phyloP scores from a whole-genome alignment of 257 asterid genomes.

The Datura wrightii region DNA sequence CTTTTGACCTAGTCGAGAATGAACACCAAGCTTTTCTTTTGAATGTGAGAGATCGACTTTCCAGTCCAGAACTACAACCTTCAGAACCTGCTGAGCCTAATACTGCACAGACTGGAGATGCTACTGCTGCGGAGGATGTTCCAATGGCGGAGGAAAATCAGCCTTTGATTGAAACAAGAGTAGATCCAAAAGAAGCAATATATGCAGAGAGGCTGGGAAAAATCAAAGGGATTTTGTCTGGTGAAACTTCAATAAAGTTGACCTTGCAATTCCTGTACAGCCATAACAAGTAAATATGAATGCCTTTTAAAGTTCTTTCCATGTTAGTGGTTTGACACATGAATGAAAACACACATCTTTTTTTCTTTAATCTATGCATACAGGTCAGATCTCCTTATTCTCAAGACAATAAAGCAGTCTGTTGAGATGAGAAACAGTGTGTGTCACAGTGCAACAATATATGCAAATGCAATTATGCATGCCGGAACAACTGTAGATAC shows the following conservation, averaged over 20 bases:
- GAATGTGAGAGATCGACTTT: constrained; percentile 72
- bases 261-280: constrained; percentile 87
- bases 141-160: constrained; percentile 68
- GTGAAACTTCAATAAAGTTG: constrained; percentile 90
- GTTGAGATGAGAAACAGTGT: constrained; percentile 95
- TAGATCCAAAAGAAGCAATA: constrained; percentile 59
- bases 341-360: constrained; percentile 34
- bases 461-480: constrained; percentile 97
- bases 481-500: constrained; percentile 99
- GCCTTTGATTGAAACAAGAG: constrained; percentile 35
- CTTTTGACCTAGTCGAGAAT: constrained; percentile 91
- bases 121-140: constrained; percentile 56
- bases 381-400: constrained; percentile 95
- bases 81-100: constrained; percentile 55
- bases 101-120: constrained; percentile 47
- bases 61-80: constrained; percentile 60
- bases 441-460: constrained; percentile 95
- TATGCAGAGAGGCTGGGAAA: constrained; percentile 74
- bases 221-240: constrained; percentile 83
- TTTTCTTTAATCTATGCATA: constrained; percentile 24
- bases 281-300: constrained; percentile 78
- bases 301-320: constrained; percentile 25
- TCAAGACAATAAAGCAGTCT: constrained; percentile 95
- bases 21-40: constrained; percentile 90
- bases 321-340: neutral